Conservation (phyloP, 1,139 yeast genomes). For the Protomyces pachydermus region DNA sequence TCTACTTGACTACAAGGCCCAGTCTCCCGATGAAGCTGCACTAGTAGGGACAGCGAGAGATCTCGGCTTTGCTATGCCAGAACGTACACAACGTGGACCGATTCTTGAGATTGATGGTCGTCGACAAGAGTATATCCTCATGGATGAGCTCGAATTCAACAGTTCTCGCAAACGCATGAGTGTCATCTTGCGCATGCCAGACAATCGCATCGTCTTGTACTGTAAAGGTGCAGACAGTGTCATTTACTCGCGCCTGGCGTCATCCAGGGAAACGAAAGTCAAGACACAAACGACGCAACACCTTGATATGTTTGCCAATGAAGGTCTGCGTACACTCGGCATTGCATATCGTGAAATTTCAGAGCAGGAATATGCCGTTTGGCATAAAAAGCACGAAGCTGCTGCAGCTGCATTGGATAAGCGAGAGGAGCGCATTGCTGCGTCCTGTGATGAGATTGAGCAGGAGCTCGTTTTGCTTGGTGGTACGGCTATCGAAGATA, state of each 20-base stretch:
- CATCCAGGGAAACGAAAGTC: slow-evolving; percentile 54
- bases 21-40: slow-evolving; percentile 98
- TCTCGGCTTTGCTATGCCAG: slow-evolving; percentile 75
- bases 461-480: slow-evolving; percentile 68
- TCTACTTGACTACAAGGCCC: slow-evolving; percentile 70
- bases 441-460: slow-evolving; percentile 76
- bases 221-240: slow-evolving; percentile 96
- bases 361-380: slow-evolving; percentile 55
- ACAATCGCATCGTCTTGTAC: slow-evolving; percentile 54
- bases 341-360: slow-evolving; percentile 75
- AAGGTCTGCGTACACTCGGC: slow-evolving; percentile 91
- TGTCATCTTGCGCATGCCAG: slow-evolving; percentile 67
- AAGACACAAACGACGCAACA: slow-evolving; percentile 71
- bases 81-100: slow-evolving; percentile 67
- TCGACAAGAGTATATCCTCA: slow-evolving; percentile 62
- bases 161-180: slow-evolving; percentile 96
- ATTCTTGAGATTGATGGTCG: slow-evolving; percentile 70
- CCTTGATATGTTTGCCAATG: slow-evolving; percentile 89
- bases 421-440: slow-evolving; percentile 74
- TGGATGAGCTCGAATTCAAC: slow-evolving; percentile 77
- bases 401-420: slow-evolving; percentile 70
- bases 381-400: slow-evolving; percentile 65
- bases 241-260: slow-evolving; percentile 66
- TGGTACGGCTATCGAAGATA: slow-evolving; percentile 96
- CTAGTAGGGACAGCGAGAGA: slow-evolving; percentile 91